Evolutionary conservation across 2,329 filamentous ascomycete genomes (phyloP).

Genomic region (Metarhizium robertsii): DNA sequence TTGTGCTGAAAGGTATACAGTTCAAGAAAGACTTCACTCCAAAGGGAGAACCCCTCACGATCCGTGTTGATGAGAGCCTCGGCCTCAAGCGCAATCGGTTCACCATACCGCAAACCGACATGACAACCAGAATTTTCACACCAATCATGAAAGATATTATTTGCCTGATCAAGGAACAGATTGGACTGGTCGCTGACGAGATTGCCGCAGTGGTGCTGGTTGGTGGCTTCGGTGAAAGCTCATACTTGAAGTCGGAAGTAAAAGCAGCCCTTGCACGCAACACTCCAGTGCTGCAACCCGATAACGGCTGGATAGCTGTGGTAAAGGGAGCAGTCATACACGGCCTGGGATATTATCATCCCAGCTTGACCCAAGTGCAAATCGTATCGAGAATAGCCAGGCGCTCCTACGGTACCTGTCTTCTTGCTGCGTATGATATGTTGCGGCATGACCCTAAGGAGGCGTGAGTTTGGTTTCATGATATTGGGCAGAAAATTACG

Average conservation of each 20-base stretch:
- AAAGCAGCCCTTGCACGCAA: conserved; percentile 22
- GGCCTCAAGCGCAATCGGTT: conserved; percentile 21
- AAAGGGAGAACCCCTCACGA: conserved; percentile 23
- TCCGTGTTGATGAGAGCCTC: conserved; percentile 25
- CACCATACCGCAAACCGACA: conserved; percentile 43
- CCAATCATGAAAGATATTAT: conserved; percentile 33
- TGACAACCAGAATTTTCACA: conserved; percentile 46
- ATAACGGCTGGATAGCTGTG: conserved; percentile 39
- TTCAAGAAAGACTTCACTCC: conserved; percentile 29
- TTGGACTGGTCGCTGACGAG: conserved; percentile 24
- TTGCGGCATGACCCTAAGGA: conserved; percentile 25
- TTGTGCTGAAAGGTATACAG: conserved; percentile 12
- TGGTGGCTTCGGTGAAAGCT: conserved; percentile 37
- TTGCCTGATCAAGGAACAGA: conserved; percentile 31
- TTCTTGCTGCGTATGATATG: conserved; percentile 26
- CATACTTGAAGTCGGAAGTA: conserved; percentile 33
- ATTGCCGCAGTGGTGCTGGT: conserved; percentile 35
- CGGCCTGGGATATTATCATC: conserved; percentile 22
- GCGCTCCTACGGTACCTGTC: conserved; percentile 26
- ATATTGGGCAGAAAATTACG: background rate
- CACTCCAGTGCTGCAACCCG: conserved; percentile 36
- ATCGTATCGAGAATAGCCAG: conserved; percentile 27
- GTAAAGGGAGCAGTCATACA: conserved; percentile 41
- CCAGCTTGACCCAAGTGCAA: conserved; percentile 17
- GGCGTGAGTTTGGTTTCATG: conserved; percentile 19